A percentile compares a stretch with the other conserved stretches of the same genome.
Evolutionary conservation across 768 basidiomycete species (phyloP).

Genomic region (Suillus lakei): DNA sequence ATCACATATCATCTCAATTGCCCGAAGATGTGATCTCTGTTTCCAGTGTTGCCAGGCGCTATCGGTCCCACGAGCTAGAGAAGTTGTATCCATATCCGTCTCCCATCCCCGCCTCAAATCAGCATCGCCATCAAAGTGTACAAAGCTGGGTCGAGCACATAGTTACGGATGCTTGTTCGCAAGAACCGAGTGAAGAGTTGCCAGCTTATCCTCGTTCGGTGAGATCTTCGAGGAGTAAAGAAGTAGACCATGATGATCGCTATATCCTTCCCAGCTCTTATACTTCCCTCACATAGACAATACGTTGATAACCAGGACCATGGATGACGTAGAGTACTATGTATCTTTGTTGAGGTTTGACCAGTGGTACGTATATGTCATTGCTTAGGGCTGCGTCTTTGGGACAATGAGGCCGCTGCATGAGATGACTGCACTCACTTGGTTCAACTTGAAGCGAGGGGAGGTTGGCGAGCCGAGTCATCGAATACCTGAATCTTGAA

Average conservation of each 20-base stretch:
- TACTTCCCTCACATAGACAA: not conserved
- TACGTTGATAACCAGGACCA: not conserved
- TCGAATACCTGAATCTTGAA: not conserved
- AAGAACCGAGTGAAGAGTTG: conserved; percentile 5
- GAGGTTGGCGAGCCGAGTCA: not conserved
- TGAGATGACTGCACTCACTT: not conserved
- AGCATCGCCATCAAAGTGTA: not conserved
- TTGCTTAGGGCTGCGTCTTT: not conserved
- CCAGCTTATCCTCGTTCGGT: conserved; percentile 10
- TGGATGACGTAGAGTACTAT: not conserved
- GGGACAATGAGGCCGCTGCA: not conserved
- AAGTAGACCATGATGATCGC: not conserved
- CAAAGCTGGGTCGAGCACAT: not conserved
- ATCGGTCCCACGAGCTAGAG: not conserved
- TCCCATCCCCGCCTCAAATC: not conserved
- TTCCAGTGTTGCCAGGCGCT: conserved; percentile 1
- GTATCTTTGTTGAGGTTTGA: not conserved
- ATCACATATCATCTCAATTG: not conserved
- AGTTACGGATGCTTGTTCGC: not conserved
- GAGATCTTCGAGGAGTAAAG: not conserved
- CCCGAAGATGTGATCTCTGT: not conserved
- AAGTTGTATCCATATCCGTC: conserved; percentile 1
- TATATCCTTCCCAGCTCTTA: not conserved
- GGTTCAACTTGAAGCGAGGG: not conserved
- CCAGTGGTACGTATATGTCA: not conserved